Conservation (phyloP, 306 rosid genomes). For the Astragalus membranaceus region DNA sequence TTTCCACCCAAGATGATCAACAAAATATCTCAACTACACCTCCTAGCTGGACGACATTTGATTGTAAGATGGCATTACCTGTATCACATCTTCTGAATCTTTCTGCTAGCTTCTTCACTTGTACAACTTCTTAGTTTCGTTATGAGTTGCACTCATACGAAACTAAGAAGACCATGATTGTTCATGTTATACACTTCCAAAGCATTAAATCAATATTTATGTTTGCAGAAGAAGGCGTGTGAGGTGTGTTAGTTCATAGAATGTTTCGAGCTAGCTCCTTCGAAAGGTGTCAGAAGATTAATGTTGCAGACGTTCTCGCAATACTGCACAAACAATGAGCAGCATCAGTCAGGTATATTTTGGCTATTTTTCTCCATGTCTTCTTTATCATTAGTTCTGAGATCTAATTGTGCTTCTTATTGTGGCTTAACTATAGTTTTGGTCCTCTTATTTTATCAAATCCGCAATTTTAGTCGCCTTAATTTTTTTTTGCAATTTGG, state of each 20-base stretch:
- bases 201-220: conserved; percentile 3
- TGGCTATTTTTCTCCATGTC: not conserved
- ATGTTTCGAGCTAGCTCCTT: conserved; percentile 25
- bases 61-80: conserved; percentile 49
- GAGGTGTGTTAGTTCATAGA: not conserved
- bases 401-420: too few relatives aligned
- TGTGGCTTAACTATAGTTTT: too few relatives aligned
- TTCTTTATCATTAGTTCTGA: not conserved
- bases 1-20: conserved; percentile 26
- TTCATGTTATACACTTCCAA: conserved; percentile 9
- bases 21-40: conserved; percentile 26
- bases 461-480: too few relatives aligned
- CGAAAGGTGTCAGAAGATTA: conserved; percentile 23
- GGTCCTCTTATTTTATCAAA: too few relatives aligned
- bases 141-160: not conserved
- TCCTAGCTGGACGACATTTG: conserved; percentile 71
- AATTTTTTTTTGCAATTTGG: too few relatives aligned
- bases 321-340: not conserved
- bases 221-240: conserved; percentile 28
- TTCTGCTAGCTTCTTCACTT: not conserved
- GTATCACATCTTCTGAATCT: not conserved
- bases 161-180: not conserved
- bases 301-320: conserved; percentile 1
- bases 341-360: conserved; percentile 9
- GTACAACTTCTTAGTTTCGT: too few relatives aligned